phyloP scores from a whole-genome alignment of 2,329 filamentous ascomycete genomes.

The Aspergillus calidoustus region DNA sequence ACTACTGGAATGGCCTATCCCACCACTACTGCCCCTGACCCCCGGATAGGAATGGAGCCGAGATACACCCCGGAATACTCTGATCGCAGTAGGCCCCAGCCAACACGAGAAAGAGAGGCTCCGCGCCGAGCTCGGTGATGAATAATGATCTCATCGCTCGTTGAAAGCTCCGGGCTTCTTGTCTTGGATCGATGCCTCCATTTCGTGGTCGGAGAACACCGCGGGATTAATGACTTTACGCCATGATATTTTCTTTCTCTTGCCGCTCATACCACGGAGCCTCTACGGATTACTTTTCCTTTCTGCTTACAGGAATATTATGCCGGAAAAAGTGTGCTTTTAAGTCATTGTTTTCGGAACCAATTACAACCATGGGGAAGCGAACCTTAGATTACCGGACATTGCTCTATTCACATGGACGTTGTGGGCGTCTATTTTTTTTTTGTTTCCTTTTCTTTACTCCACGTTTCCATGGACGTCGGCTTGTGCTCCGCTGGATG shows the following conservation, averaged over 20 bases:
- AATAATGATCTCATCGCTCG: constrained; percentile 21
- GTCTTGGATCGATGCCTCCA: constrained; percentile 12
- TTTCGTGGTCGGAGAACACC: constrained; percentile 17
- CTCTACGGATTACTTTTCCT: constrained; percentile 21
- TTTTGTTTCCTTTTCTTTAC: constrained; percentile 9
- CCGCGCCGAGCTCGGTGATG: constrained; percentile 45
- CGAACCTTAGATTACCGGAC: constrained; percentile 25
- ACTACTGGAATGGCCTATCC: constrained; percentile 48
- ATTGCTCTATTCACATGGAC: constrained; percentile 26
- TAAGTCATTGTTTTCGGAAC: constrained; percentile 20
- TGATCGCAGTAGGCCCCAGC: constrained; percentile 47
- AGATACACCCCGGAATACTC: constrained; percentile 48
- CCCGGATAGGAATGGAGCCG: constrained; percentile 49
- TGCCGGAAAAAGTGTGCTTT: constrained; percentile 24
- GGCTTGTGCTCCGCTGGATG: constrained; percentile 18
- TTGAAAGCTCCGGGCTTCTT: constrained; percentile 15
- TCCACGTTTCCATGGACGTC: constrained; percentile 19
- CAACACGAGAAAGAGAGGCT: constrained; percentile 43
- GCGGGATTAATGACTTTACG: constrained; percentile 18
- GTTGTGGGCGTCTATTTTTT: constrained; percentile 21
- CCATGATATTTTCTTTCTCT: constrained; percentile 17
- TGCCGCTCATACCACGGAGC: constrained; percentile 17
- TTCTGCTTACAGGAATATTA: constrained; percentile 23
- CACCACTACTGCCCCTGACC: constrained; percentile 45
- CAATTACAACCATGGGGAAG: constrained; percentile 24